phyloP scores from a whole-genome alignment of 1,139 yeast species.

The Magnusiomyces sp. region DNA sequence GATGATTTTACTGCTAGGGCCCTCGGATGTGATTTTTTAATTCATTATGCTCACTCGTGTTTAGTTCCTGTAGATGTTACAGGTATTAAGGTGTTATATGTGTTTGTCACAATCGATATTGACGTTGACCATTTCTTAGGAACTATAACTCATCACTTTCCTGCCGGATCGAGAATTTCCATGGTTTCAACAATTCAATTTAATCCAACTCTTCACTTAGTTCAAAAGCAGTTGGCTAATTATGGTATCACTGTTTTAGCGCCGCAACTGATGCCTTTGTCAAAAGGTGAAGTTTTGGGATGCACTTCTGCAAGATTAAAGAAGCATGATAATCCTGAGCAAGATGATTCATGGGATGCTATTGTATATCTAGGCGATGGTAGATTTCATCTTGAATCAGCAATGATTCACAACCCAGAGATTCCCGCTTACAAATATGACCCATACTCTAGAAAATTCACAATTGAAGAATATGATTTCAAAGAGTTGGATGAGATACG shows the following conservation, averaged over 20 bases:
- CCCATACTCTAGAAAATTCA: constrained; percentile 87
- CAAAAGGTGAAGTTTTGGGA: constrained; percentile 94
- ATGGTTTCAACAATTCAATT: constrained; percentile 94
- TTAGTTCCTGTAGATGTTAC: constrained; percentile 92
- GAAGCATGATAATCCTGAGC: constrained; percentile 19
- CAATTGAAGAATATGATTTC: constrained; percentile 82
- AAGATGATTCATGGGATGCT: constrained; percentile 54
- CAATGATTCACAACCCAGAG: constrained; percentile 94
- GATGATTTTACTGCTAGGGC: constrained; percentile 94
- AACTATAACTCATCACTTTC: constrained; percentile 66
- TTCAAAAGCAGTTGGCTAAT: constrained; percentile 40
- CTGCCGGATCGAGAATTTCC: constrained; percentile 55
- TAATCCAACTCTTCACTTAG: constrained; percentile 84
- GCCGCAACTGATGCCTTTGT: constrained; percentile 87
- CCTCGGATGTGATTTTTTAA: constrained; percentile 85
- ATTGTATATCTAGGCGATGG: constrained; percentile 96
- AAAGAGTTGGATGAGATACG: constrained; percentile 69
- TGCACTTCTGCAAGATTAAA: constrained; percentile 79
- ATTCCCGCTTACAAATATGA: constrained; percentile 90
- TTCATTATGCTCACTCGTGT: constrained; percentile 97
- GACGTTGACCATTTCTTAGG: constrained; percentile 75
- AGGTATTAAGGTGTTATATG: constrained; percentile 77
- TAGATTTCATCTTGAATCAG: constrained; percentile 86
- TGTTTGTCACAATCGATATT: constrained; percentile 89
- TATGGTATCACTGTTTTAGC: constrained; percentile 45